phyloP scores from a whole-genome alignment of 2,329 filamentous ascomycete genomes.

The Diaporthe citri region DNA sequence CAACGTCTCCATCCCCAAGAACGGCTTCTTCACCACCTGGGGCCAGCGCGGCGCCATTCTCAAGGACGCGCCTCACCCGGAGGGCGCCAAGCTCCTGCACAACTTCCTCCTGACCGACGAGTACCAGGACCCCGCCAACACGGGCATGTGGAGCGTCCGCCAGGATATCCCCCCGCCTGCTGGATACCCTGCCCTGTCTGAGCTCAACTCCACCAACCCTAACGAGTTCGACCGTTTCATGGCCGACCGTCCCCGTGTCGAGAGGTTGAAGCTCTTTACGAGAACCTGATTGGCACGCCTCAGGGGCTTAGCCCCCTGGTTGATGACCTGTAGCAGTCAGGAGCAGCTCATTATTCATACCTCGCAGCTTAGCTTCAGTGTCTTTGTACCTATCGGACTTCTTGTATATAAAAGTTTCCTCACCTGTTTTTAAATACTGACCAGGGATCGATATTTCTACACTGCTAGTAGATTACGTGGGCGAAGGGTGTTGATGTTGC shows the following conservation, averaged over 20 bases:
- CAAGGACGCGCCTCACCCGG: background rate
- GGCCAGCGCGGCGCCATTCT: background rate
- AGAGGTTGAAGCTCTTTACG: background rate
- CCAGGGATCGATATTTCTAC: background rate
- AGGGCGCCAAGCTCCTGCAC: constrained; percentile 2
- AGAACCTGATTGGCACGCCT: background rate
- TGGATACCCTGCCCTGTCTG: background rate
- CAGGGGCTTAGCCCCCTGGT: background rate
- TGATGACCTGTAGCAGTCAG: background rate
- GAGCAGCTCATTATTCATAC: background rate
- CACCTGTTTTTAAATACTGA: background rate
- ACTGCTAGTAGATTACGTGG: background rate
- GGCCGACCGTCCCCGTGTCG: background rate
- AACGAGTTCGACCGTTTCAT: background rate
- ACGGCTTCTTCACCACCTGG: background rate
- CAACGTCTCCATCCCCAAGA: background rate
- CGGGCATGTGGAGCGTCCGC: background rate
- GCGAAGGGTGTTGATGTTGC: background rate
- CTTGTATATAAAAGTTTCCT: background rate
- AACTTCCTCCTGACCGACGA: background rate
- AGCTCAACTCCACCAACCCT: background rate
- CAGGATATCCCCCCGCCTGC: background rate
- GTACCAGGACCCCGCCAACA: background rate
- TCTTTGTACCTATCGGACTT: background rate
- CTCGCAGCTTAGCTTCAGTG: background rate